phyloP scores from a whole-genome alignment of 169 alveolate genomes.

The Miamiensis avidus region DNA sequence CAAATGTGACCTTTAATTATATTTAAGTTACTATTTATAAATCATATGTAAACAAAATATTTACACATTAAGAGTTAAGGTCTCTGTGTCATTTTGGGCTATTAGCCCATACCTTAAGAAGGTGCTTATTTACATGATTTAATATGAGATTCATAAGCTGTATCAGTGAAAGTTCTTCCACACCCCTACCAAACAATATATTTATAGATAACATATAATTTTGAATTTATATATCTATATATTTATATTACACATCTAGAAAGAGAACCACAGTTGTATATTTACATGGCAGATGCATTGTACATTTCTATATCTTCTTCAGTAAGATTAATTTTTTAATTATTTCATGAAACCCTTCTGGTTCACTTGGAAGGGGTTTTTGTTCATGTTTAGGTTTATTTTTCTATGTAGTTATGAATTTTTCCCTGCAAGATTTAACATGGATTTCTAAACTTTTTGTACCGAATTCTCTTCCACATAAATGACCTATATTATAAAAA shows the following conservation, averaged over 20 bases:
- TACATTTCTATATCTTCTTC: not conserved
- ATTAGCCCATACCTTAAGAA: not conserved
- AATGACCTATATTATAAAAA: no score
- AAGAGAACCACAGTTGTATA: not conserved
- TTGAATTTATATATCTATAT: not conserved
- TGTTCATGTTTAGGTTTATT: slow-evolving; percentile 54
- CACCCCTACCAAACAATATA: slow-evolving; percentile 52
- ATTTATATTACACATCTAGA: no score
- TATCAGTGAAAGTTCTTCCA: not conserved
- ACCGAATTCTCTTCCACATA: slow-evolving; percentile 57
- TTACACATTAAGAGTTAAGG: not conserved
- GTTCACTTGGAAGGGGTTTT: slow-evolving; percentile 55
- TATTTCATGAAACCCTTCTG: slow-evolving; percentile 9
- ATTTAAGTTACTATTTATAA: no score
- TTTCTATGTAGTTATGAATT: slow-evolving; percentile 56
- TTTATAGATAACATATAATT: slow-evolving; percentile 24
- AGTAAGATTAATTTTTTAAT: not conserved
- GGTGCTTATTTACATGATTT: not conserved
- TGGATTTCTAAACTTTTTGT: slow-evolving; percentile 64
- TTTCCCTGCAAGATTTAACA: slow-evolving; percentile 68
- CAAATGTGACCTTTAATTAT: slow-evolving; percentile 23
- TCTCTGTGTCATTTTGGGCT: not conserved
- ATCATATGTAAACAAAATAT: not conserved
- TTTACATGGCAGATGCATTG: not conserved
- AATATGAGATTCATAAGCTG: no score